Evolutionary conservation across 2,329 filamentous ascomycete genomes (phyloP).

Genomic region (Colletotrichum sp.): DNA sequence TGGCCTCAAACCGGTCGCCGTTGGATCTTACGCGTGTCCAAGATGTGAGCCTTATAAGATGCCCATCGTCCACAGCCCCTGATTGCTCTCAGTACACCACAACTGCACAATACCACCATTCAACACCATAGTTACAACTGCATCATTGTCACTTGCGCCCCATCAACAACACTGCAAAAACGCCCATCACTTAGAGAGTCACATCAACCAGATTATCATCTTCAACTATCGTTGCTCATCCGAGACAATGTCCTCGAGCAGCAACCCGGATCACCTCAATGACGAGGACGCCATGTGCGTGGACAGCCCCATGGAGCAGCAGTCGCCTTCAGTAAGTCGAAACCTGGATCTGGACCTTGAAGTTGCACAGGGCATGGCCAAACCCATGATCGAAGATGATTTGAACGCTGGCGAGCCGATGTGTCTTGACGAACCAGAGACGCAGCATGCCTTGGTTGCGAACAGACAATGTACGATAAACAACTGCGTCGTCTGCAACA

Average conservation of each 20-base stretch:
- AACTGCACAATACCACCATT: background rate
- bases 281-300: background rate
- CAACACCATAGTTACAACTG: background rate
- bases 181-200: background rate
- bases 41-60: background rate
- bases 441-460: background rate
- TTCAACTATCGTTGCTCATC: background rate
- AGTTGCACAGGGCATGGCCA: background rate
- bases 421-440: background rate
- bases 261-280: background rate
- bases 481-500: background rate
- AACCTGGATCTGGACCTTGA: background rate
- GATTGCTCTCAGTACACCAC: background rate
- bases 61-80: background rate
- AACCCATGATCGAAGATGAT: background rate
- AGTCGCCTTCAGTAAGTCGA: background rate
- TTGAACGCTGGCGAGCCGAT: background rate
- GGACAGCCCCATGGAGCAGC: background rate
- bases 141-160: background rate
- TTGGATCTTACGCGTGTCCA: background rate
- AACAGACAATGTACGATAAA: background rate
- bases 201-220: background rate
- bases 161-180: background rate
- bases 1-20: background rate
- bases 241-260: background rate